These are phyloP conservation scores for Chrysopogon serrulatus DNA, from an alignment of 176 grass and related monocot genomes.

Conservation along the genomic window DNA sequence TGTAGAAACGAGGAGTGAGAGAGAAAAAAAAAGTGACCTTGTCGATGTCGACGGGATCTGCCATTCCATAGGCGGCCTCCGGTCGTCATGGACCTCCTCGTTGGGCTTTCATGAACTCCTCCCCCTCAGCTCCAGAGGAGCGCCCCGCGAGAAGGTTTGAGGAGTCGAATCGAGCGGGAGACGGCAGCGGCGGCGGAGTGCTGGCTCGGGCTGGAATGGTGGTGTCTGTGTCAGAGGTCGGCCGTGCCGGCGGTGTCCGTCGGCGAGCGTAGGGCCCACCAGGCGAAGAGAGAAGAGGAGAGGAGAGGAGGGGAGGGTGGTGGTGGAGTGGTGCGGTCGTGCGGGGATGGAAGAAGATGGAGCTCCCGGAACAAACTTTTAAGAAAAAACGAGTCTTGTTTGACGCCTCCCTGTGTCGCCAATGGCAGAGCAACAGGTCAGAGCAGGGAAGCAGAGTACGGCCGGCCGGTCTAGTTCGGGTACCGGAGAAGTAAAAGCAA, in stretches of 20 bases:
- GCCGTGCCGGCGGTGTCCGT: not conserved
- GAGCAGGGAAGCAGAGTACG: too few species aligned
- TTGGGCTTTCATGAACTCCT: conserved; percentile 45
- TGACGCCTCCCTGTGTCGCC: not conserved
- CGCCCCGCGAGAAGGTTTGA: not conserved
- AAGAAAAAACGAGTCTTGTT: not conserved
- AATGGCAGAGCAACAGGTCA: not conserved
- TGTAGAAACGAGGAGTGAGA: not conserved
- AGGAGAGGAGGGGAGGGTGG: not conserved
- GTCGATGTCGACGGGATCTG: conserved; percentile 87
- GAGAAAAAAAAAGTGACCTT: conserved; percentile 35
- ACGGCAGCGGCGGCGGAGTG: not conserved
- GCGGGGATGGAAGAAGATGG: not conserved
- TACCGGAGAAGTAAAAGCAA: not conserved
- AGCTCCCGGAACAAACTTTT: not conserved
- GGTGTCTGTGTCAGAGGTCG: not conserved
- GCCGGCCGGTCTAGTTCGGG: too few species aligned
- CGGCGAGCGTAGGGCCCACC: not conserved
- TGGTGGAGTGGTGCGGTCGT: conserved; percentile 20
- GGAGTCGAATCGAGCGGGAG: not conserved
- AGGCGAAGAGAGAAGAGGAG: not conserved
- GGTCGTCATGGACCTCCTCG: conserved; percentile 64
- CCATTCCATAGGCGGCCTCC: conserved; percentile 66
- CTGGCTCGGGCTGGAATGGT: not conserved
- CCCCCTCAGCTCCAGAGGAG: not conserved